phyloP scores from a whole-genome alignment of 805 yeast genomes.

The Clavispora carvajalis region DNA sequence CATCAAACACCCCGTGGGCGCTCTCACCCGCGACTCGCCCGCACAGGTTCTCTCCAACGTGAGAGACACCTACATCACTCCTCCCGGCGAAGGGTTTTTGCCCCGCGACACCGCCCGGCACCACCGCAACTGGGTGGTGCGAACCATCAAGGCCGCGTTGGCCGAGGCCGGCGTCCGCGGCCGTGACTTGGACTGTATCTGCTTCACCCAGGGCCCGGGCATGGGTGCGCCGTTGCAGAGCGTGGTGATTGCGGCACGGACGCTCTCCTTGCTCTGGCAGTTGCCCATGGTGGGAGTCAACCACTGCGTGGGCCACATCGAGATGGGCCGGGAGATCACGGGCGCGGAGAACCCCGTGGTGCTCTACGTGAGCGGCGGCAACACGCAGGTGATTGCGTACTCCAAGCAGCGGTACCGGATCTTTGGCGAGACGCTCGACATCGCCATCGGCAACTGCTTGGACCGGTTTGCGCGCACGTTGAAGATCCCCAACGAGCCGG shows the following conservation, averaged over 20 bases:
- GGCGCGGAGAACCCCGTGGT: constrained; percentile 98
- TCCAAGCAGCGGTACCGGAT: constrained; percentile 89
- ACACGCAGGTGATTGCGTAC: constrained; percentile 96
- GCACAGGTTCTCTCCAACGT: constrained; percentile 83
- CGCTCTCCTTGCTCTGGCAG: constrained; percentile 72
- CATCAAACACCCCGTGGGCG: constrained; percentile 67
- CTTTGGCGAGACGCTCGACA: constrained; percentile 98
- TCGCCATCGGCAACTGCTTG: constrained; percentile 95
- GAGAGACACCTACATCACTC: constrained; percentile 91
- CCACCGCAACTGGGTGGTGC: constrained; percentile 89
- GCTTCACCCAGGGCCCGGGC: constrained; percentile 98
- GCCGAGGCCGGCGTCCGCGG: constrained; percentile 51
- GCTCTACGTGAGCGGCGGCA: constrained; percentile 95
- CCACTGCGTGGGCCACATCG: constrained; percentile 97
- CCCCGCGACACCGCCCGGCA: constrained; percentile 97
- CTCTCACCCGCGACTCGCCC: constrained; percentile 47
- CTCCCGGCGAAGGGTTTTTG: constrained; percentile 96
- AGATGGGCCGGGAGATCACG: constrained; percentile 98
- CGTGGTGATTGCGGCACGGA: constrained; percentile 88
- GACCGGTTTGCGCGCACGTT: constrained; percentile 94
- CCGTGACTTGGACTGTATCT: constrained; percentile 65
- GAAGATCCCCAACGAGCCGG: constrained; percentile 85
- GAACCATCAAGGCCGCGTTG: constrained; percentile 65
- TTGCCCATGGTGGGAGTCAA: constrained; percentile 91
- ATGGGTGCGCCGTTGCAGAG: constrained; percentile 98